These are phyloP conservation scores for Arabidopsis suecica DNA, from an alignment of 345 rosid genomes.

Conservation along the genomic window DNA sequence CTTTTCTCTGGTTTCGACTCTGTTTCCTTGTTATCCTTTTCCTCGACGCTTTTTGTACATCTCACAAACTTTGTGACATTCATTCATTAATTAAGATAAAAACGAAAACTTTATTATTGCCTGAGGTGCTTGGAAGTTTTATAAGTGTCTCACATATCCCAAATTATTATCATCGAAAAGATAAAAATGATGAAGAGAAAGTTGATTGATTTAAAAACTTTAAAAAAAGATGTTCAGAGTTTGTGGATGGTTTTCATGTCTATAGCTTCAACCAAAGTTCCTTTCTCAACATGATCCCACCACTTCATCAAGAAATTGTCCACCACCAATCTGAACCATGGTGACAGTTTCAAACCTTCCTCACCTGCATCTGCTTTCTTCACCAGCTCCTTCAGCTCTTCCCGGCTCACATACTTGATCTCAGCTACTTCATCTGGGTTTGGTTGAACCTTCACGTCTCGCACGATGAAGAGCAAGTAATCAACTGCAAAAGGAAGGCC, in stretches of 20 bases:
- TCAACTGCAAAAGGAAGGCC: slow-evolving; percentile 68
- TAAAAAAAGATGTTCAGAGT: slow-evolving; percentile 41
- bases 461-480: slow-evolving; percentile 85
- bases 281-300: slow-evolving; percentile 94
- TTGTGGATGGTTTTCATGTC: slow-evolving; percentile 92
- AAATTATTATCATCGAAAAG: slow-evolving; percentile 30
- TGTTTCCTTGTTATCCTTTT: slow-evolving; percentile 17
- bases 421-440: slow-evolving; percentile 96
- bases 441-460: slow-evolving; percentile 75
- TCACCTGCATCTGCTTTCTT: slow-evolving; percentile 95
- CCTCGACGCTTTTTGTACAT: background rate
- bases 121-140: background rate
- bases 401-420: slow-evolving; percentile 76
- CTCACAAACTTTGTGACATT: background rate
- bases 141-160: background rate
- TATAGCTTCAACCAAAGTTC: slow-evolving; percentile 66
- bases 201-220: slow-evolving; percentile 15
- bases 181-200: slow-evolving; percentile 1
- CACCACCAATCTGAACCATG: slow-evolving; percentile 95
- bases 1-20: slow-evolving; percentile 33
- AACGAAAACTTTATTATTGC: slow-evolving; percentile 10
- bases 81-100: background rate
- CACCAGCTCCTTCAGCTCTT: slow-evolving; percentile 80
- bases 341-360: slow-evolving; percentile 85
- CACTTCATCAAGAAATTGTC: slow-evolving; percentile 95